A percentile compares a stretch with the other conserved stretches of the same genome.
phyloP scores from a whole-genome alignment of 2,329 filamentous ascomycete genomes.

The Dactylellina cionopaga region DNA sequence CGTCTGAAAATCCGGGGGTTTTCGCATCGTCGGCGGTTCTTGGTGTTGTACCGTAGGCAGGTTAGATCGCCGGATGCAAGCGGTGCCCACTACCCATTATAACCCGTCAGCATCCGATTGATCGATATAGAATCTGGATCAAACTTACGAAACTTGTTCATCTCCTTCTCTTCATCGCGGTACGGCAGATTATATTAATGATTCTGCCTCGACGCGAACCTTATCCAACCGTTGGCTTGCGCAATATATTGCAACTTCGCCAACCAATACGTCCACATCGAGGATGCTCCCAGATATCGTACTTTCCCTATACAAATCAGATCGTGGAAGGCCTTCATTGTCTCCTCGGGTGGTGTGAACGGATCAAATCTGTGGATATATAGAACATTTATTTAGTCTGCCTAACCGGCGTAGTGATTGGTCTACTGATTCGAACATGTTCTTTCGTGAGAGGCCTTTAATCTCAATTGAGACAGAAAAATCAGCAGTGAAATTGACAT shows the following conservation, averaged over 20 bases:
- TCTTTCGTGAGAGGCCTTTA: conserved; percentile 69
- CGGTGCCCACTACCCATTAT: not conserved
- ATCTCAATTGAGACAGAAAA: not conserved
- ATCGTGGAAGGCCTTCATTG: conserved; percentile 70
- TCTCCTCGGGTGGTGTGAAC: conserved; percentile 68
- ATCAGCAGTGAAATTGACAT: not conserved
- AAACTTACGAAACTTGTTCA: conserved; percentile 64
- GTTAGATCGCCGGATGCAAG: conserved; percentile 7
- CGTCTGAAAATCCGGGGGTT: conserved; percentile 2
- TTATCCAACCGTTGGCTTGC: conserved; percentile 69
- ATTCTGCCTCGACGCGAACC: conserved; percentile 71
- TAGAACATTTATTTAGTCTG: conserved; percentile 70
- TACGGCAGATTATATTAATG: conserved; percentile 69
- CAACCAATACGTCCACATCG: conserved; percentile 68
- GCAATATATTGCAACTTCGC: conserved; percentile 68
- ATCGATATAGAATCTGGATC: not conserved
- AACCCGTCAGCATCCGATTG: not conserved
- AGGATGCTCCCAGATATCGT: conserved; percentile 66
- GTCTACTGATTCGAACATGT: conserved; percentile 74
- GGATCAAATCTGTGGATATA: conserved; percentile 71
- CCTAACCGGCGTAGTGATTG: conserved; percentile 67
- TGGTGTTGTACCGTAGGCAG: not conserved
- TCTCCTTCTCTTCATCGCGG: conserved; percentile 71
- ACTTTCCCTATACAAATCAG: conserved; percentile 69
- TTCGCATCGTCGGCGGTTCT: not conserved